A percentile compares a stretch with the other conserved stretches of the same genome.
Conservation (phyloP, 2,329 filamentous ascomycete genomes). For the Clarireedia homoeocarpa region DNA sequence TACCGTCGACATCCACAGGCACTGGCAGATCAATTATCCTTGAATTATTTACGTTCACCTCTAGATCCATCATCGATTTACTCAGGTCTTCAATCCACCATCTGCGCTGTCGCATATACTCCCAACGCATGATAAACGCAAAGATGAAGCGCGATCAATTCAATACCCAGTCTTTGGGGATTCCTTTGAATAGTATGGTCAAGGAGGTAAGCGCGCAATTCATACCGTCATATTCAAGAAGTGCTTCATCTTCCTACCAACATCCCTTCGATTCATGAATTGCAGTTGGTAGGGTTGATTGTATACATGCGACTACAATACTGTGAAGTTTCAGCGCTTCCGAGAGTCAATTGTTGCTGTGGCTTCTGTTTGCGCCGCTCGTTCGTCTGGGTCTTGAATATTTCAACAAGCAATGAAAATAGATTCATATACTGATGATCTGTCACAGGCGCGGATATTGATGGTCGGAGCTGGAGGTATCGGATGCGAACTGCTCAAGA, state of each 20-base stretch:
- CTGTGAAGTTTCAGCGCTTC: background rate
- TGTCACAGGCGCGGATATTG: slow-evolving; percentile 66
- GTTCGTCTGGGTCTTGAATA: slow-evolving; percentile 4
- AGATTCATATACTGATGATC: slow-evolving; percentile 28
- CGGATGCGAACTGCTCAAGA: slow-evolving; percentile 95
- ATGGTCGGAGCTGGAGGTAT: slow-evolving; percentile 97
- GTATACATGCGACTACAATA: too few relatives aligned
- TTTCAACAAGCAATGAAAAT: background rate
- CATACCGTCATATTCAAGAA: background rate
- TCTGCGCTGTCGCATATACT: slow-evolving; percentile 4
- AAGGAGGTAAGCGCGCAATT: slow-evolving; percentile 50
- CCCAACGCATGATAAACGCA: slow-evolving; percentile 4
- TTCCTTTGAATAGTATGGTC: slow-evolving; percentile 53
- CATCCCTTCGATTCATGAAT: background rate
- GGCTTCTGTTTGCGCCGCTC: background rate
- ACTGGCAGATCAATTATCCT: background rate
- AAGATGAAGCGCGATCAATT: slow-evolving; percentile 41
- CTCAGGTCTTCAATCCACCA: background rate
- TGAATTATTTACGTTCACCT: background rate
- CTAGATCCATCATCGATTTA: too few relatives aligned
- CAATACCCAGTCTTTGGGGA: slow-evolving; percentile 60
- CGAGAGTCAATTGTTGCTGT: background rate
- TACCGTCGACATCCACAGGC: background rate
- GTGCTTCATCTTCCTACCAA: background rate
- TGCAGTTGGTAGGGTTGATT: background rate